Evolutionary conservation across 345 rosid genomes (phyloP).

Genomic region (Eucalyptus curtisii): DNA sequence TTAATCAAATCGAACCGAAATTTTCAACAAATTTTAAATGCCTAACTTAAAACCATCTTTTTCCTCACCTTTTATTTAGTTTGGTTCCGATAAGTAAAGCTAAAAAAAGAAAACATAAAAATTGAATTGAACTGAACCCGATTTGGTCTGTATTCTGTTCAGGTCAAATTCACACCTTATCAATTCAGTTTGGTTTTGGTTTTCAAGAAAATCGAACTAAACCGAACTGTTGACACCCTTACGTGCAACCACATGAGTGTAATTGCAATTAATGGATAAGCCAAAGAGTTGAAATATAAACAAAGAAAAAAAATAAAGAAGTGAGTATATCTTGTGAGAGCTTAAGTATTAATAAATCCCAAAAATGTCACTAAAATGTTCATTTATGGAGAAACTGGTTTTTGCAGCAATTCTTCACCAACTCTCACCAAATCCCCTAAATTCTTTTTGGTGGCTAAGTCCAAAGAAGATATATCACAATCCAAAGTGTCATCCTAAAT

Average conservation of each 20-base stretch:
- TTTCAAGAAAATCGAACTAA: too few species aligned
- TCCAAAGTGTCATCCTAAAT: not conserved
- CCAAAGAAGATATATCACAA: not conserved
- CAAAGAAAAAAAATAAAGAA: not conserved
- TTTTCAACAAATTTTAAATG: too few species aligned
- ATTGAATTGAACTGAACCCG: too few species aligned
- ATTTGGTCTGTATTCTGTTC: fast-evolving
- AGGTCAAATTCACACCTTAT: too few species aligned
- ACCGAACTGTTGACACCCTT: too few species aligned
- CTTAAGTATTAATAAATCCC: not conserved
- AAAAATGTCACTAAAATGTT: too few species aligned
- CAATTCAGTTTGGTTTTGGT: fast-evolving
- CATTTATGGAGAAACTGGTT: not conserved
- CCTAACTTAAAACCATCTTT: too few species aligned
- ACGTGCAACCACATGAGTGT: not conserved
- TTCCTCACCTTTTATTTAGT: too few species aligned
- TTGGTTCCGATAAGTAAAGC: too few species aligned
- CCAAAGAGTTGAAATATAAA: not conserved
- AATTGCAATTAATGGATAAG: not conserved
- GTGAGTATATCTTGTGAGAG: not conserved
- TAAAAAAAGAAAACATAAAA: too few species aligned
- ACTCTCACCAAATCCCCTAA: not conserved
- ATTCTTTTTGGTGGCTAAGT: not conserved
- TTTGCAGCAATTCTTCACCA: too few species aligned
- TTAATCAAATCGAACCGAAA: too few species aligned